phyloP scores from a whole-genome alignment of 129 eudicot genomes.

The Solidago caesia region DNA sequence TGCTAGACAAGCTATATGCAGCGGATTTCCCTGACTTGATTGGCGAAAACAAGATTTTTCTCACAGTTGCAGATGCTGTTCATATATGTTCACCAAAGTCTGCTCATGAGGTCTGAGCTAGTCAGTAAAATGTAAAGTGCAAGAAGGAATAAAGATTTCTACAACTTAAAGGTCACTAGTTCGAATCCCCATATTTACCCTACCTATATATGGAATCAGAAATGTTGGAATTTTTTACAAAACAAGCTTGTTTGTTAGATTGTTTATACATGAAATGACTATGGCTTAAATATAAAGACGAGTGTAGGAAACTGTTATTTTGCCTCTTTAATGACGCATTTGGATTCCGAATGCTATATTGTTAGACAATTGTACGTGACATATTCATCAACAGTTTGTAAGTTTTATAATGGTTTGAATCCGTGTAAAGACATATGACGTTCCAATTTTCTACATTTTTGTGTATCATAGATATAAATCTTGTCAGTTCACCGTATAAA shows the following conservation, averaged over 20 bases:
- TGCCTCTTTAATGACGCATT: too few species aligned
- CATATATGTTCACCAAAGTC: conserved; percentile 62
- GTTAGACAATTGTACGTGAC: not conserved
- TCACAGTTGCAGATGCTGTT: conserved; percentile 81
- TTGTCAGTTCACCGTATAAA: too few species aligned
- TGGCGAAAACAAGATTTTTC: conserved; percentile 75
- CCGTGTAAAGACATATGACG: not conserved
- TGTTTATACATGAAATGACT: conserved; percentile 5
- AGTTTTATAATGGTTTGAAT: not conserved
- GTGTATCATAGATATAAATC: too few species aligned
- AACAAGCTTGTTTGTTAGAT: not conserved
- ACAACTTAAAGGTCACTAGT: not conserved
- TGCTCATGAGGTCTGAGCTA: conserved; percentile 39
- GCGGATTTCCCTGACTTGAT: conserved; percentile 48
- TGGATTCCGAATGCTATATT: not conserved
- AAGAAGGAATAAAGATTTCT: not conserved
- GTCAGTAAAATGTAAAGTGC: not conserved
- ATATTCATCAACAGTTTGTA: not conserved
- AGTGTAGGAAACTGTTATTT: not conserved
- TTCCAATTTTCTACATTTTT: not conserved
- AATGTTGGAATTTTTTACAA: not conserved
- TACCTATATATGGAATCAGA: not conserved
- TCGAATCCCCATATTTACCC: not conserved
- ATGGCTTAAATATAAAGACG: not conserved
- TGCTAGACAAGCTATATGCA: conserved; percentile 73